Evolutionary conservation across 2,329 filamentous ascomycete genomes (phyloP), one percentile per base, ranked within the genome.

Genomic region (Mycosphaerella sp.): DNA sequence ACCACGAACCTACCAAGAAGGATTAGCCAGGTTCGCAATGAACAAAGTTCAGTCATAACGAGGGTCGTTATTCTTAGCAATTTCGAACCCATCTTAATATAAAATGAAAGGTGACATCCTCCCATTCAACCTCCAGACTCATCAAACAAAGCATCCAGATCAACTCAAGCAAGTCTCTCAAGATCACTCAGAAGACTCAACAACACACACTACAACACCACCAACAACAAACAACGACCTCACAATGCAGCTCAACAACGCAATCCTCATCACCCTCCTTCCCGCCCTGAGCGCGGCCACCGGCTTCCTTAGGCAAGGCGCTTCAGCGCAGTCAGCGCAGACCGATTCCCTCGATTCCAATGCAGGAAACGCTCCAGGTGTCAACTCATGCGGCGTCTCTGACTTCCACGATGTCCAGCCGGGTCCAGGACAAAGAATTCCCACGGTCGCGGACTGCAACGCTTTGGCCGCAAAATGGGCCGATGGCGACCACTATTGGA

Each of bases 191-290:
- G 4, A 21, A 21, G 21, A 21, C 21, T 21, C 21, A n/a, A n/a
- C 21, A 4, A 21, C 21, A 21, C 21, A 21, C 21, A 4, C 21
- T 4, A 14, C 41, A 32, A 32, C 30, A 10, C 13, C 30, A 32
- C 4, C n/a, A 27, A 25, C 30, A 32, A 44, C 12, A n/a, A n/a
- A n/a, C n/a, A n/a, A n/a, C n/a, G n/a, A n/a, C n/a, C n/a, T n/a
- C n/a, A n/a, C n/a, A 27, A 51, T 51, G 49, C 49, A 45, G 39
- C 34, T 32, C 41, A 44, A 27, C 27, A 51, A 27, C 14, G 25
- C 49, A 3, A 10, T 45, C 27, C 16, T 45, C 42, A 28, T 51
- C 49, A 17, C 42, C 30, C 49, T 51, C 25, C 49, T 51, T 16
- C 49, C 49, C 7, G 13, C 44, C 12, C 8, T 51, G 3, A 41